phyloP scores from a whole-genome alignment of 73 alveolate genomes.

The Tetrahymena malaccensis region DNA sequence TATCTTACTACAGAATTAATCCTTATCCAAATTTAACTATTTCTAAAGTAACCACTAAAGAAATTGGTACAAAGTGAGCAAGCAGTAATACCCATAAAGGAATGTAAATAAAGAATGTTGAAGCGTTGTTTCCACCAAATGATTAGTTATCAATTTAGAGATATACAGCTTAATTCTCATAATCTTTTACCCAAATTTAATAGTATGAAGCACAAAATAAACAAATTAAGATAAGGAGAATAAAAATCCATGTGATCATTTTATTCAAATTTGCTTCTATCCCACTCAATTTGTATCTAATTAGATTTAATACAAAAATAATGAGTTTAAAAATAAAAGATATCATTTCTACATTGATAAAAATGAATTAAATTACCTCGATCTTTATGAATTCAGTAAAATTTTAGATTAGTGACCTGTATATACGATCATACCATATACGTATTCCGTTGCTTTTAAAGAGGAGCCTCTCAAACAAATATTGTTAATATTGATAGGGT shows the following conservation, averaged over 20 bases:
- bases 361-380: conserved; percentile 32
- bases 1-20: conserved; percentile 73
- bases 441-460: conserved; percentile 59
- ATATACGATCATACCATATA: conserved; percentile 64
- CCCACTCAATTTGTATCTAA: background rate
- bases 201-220: conserved; percentile 59
- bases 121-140: conserved; percentile 3
- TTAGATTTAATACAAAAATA: background rate
- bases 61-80: conserved; percentile 92
- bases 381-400: conserved; percentile 57
- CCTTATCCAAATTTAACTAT: conserved; percentile 94
- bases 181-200: conserved; percentile 47
- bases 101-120: conserved; percentile 37
- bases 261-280: conserved; percentile 53
- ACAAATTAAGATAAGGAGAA: conserved; percentile 63
- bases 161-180: conserved; percentile 25
- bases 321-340: background rate
- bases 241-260: conserved; percentile 75
- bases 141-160: conserved; percentile 10
- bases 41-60: conserved; percentile 92
- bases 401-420: conserved; percentile 78
- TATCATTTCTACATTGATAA: background rate
- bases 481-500: background rate
- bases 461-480: conserved; percentile 56
- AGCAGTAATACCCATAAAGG: conserved; percentile 87